phyloP scores from a whole-genome alignment of 106 monocot genomes.

The Dioscorea zingiberensis region DNA sequence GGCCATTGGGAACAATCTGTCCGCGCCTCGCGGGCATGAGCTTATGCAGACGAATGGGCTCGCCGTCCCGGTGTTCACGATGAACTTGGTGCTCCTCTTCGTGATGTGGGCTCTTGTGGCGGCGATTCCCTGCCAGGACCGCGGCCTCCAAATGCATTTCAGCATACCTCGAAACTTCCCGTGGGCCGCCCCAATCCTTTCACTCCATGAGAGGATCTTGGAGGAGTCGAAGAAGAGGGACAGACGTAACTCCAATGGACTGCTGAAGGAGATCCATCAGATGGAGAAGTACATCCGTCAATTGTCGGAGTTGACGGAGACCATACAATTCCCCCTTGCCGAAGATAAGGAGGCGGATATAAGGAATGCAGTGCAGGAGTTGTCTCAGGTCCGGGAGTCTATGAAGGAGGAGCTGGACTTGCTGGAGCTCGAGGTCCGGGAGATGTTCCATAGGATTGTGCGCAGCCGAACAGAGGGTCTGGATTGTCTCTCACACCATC shows the following conservation, averaged over 20 bases:
- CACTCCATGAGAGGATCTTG: slow-evolving; percentile 43
- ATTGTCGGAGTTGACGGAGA: slow-evolving; percentile 32
- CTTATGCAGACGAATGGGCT: slow-evolving; percentile 37
- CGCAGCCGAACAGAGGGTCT: slow-evolving; percentile 53
- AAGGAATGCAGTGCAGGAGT: slow-evolving; percentile 25
- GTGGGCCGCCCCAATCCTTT: slow-evolving; percentile 40
- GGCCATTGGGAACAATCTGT: slow-evolving; percentile 42
- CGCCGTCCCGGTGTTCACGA: slow-evolving; percentile 32
- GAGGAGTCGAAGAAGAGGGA: slow-evolving; percentile 68
- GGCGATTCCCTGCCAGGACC: slow-evolving; percentile 65
- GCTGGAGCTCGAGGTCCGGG: slow-evolving; percentile 50
- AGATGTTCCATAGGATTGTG: slow-evolving; percentile 66
- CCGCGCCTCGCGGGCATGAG: slow-evolving; percentile 39
- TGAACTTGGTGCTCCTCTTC: slow-evolving; percentile 49
- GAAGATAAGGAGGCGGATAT: slow-evolving; percentile 34
- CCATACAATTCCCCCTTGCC: slow-evolving; percentile 8
- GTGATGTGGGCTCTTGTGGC: slow-evolving; percentile 61
- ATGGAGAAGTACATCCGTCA: slow-evolving; percentile 28
- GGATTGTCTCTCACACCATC: slow-evolving; percentile 33
- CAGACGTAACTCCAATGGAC: slow-evolving; percentile 31
- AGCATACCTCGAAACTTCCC: slow-evolving; percentile 31
- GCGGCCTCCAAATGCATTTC: slow-evolving; percentile 41
- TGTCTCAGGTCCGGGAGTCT: slow-evolving; percentile 24
- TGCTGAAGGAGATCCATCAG: slow-evolving; percentile 55
- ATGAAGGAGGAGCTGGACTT: slow-evolving; percentile 48